Evolutionary conservation across 345 rosid genomes (phyloP).

Genomic region (Syzygium jambos): DNA sequence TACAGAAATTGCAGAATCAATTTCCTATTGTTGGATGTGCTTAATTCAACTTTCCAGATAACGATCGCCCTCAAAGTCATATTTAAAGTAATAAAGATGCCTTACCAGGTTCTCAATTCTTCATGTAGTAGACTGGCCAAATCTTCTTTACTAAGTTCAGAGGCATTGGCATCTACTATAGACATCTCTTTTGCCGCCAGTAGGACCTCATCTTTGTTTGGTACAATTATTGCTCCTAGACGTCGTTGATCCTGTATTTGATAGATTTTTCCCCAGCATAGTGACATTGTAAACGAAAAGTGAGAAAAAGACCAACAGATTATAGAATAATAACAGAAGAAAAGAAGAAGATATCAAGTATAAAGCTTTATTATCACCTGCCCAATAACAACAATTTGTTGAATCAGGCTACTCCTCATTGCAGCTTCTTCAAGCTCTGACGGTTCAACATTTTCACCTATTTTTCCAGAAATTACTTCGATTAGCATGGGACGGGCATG

Average conservation of each 20-base stretch:
- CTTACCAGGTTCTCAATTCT: slow-evolving; percentile 64
- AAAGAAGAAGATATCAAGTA: neutral
- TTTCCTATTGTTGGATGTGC: neutral
- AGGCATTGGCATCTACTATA: slow-evolving; percentile 33
- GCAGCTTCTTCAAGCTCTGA: slow-evolving; percentile 82
- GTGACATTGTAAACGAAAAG: slow-evolving; percentile 1
- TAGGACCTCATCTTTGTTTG: slow-evolving; percentile 70
- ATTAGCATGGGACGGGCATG: neutral
- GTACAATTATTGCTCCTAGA: slow-evolving; percentile 70
- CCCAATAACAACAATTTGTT: slow-evolving; percentile 75
- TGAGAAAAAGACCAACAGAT: neutral
- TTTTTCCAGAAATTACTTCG: neutral
- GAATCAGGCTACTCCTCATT: slow-evolving; percentile 63
- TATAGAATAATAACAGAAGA: neutral
- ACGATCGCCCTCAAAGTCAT: neutral
- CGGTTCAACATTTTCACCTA: slow-evolving; percentile 94
- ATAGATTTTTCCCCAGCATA: slow-evolving; percentile 29
- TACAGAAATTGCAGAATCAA: neutral
- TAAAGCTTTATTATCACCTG: slow-evolving; percentile 36
- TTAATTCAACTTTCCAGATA: neutral
- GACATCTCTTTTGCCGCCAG: slow-evolving; percentile 38
- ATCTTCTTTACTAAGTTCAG: slow-evolving; percentile 51
- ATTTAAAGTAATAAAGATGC: slow-evolving; percentile 46
- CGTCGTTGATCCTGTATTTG: slow-evolving; percentile 83
- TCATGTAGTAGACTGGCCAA: slow-evolving; percentile 29